Percentiles rank a stretch among this genome's conserved stretches.
phyloP scores from a whole-genome alignment of 2,329 filamentous ascomycete species.

The Cladophialophora yegresii region DNA sequence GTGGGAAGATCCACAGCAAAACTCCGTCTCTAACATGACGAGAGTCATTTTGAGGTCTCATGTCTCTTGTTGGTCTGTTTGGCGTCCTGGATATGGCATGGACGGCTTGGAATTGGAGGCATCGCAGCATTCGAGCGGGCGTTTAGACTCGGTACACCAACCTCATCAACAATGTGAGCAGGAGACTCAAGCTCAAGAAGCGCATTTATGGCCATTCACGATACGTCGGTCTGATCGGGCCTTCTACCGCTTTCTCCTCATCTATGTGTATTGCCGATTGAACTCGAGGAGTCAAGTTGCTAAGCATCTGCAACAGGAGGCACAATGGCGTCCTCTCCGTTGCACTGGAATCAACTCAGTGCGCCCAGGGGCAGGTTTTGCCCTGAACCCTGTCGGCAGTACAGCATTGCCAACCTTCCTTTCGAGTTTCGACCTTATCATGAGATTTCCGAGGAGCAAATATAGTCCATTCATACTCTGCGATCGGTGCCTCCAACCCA shows the following conservation, averaged over 20 bases:
- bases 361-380: not conserved
- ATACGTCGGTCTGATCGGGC: not conserved
- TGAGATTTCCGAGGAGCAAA: not conserved
- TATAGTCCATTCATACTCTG: not conserved
- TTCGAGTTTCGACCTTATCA: not conserved
- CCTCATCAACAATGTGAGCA: not conserved
- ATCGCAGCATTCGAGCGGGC: not conserved
- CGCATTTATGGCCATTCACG: not conserved
- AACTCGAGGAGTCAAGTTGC: not conserved
- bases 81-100: not conserved
- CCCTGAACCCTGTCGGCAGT: not conserved
- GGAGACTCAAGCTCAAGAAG: not conserved
- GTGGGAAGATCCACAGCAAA: not conserved
- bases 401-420: not conserved
- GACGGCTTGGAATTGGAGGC: not conserved
- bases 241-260: not conserved
- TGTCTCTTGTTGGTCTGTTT: not conserved
- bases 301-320: not conserved
- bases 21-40: not conserved
- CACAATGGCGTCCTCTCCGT: constrained; percentile 1
- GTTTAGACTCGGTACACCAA: not conserved
- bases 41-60: not conserved
- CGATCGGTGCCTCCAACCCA: not conserved
- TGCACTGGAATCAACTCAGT: not conserved
- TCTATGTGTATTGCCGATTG: not conserved